Evolutionary conservation across 495 filamentous ascomycete genomes (phyloP), one percentile per base, ranked within the genome.

Genomic region (Physcia stellaris): DNA sequence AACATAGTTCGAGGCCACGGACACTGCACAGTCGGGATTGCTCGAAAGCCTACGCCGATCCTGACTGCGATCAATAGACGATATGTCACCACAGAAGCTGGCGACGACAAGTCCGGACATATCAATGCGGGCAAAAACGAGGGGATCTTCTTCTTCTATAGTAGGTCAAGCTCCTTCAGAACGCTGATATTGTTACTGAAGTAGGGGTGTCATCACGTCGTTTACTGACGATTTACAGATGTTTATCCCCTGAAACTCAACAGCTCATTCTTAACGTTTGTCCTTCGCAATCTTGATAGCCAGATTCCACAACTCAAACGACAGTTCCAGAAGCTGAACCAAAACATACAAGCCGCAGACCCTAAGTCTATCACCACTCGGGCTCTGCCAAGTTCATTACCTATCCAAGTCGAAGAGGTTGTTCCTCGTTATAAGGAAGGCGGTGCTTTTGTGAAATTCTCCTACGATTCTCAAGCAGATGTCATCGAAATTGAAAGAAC

Each of bases 381-480:
- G 15, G 79, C 72, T 7, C 61, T 87, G 6, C 78, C 82, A 0
- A 43, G 57, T 4, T 50, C 53, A 0, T 46, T 78, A 10, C 61
- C 74, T n/a, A 59, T 90, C 19, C 68, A 77, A 28, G 71, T 94
- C 44, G 81, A 74, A 28, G 74, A 92, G 43, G 75, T 94, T 24
- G 49, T 93, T 31, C 83, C 86, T 2, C 71, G 85, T 15, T 62
- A 87, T 21, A 86, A 88, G 48, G 90, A 98, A 54, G 92, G 88
- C 17, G 90, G 92, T 6, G 84, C 85, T 6, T 96, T 90, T 57
- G 75, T 95, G 49, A 95, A 93, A 54, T 90, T 92, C 57, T 66
- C 66, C 5, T 68, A 83, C 47, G 63, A 70, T 13, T 48, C 59
- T 7, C 64, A 61, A 2, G 54, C 67, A 5, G 59, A 74, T 12